Evolutionary conservation across 306 rosid genomes (phyloP), one percentile per base, ranked within the genome.

Genomic region (Hippophae rhamnoides): DNA sequence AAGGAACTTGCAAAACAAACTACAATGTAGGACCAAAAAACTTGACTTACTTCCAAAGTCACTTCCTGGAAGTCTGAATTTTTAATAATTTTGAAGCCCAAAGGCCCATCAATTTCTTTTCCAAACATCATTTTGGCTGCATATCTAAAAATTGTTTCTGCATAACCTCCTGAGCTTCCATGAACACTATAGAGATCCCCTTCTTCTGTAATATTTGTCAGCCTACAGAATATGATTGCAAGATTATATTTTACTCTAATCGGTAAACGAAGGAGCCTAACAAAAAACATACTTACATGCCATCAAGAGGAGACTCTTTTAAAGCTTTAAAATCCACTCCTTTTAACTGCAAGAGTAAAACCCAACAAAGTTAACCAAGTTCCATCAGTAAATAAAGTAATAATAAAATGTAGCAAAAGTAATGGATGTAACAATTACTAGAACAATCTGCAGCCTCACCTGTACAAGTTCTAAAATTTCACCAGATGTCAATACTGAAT

Each of bases 121-220:
- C 89, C 96, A 71, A 85, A 87, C 27, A 92, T 78, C 57, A 68
- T 54, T 80, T 85, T 83, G 10, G 93, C 92, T 57, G 89, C 95
- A 73, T 81, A 70, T 63, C 81, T 77, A 61, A 87, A 92, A 50
- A 92, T 71, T 52, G 89, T 85, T 85, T 85, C 93, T 4, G 88
- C 96, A 76, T 92, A 92, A 65, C 96, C 96, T 51, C 98, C 95
- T 56, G 93, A 87, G 79, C 95, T 80, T 76, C 98, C 98, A 18
- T 7, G 60, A 55, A 87, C 98, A 60, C 98, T 96, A 61, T 81
- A 81, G 23, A 87, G 87, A 69, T 70, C 40, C 51, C 86, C 96
- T 54, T 82, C 96, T 56, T 79, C 89, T 52, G 74, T 76, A 65
- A 83, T 70, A 74, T 87, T 85, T 52, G 95, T 76, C 72, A 92